Base-by-base conservation (phyloP, 176 grass and related monocot species). In the Chrysopogon serrulatus region DNA sequence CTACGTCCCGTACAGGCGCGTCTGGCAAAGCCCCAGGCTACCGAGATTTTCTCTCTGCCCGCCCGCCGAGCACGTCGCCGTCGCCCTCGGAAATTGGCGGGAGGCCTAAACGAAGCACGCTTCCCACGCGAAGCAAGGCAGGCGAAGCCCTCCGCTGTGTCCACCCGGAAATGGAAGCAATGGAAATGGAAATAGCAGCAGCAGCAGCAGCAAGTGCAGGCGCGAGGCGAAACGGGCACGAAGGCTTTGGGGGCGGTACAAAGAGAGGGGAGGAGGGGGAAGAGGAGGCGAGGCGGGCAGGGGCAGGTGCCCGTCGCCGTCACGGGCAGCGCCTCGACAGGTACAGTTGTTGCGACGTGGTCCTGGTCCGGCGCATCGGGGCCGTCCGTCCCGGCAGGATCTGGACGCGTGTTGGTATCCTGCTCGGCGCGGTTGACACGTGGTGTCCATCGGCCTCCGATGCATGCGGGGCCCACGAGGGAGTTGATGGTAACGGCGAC, bases 281-380 rank as follows among this genome's bases (percentile, higher is more conserved):
- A 10, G 28, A 45, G 44, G 30, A 35, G 33, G 32, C 18, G 71
- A 28, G 66, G 34, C 23, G 72, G 19, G 68, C 68, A 71, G 40
- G 42, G 83, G 84, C 75, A 87, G 79, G 88, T 89, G 88, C 77
- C 76, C 90, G 86, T 85, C 88, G 44, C 85, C 86, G 65, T 88
- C 86, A 90, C 73, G 86, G 88, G 86, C 88, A 89, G 83, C 77
- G 60, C n/a, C 59, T 40, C 67, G 88, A 90, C 75, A 79, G 84
- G 56, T 83, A 65, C 79, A 53, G 65, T 71, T 51, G 71, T 24
- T 73, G 68, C 73, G 83, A 65, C 83, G 83, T 85, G 82, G 70
- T 32, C 77, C 43, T 6, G 84, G 5, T 23, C 40, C 7, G 44
- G 27, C 33, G 77, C 59, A 86, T 86, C 77, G 33, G 24, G 45